phyloP scores from a whole-genome alignment of 2,329 filamentous ascomycete genomes.

The Ophiocordyceps australis region DNA sequence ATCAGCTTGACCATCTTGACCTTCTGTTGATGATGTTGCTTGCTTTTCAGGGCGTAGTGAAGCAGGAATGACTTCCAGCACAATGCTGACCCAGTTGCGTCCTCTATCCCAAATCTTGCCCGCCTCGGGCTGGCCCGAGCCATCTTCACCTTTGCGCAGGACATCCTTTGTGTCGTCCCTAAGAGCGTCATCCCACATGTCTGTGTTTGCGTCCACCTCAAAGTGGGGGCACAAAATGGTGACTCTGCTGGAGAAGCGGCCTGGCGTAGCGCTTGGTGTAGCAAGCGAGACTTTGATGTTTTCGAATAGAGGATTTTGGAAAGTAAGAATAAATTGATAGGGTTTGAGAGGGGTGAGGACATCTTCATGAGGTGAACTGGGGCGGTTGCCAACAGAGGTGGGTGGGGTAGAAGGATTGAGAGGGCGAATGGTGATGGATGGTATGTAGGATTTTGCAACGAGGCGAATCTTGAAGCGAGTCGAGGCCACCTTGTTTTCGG shows the following conservation, averaged over 20 bases:
- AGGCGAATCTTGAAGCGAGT: slow-evolving; percentile 87
- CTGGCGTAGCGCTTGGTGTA: slow-evolving; percentile 63
- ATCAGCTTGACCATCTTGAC: slow-evolving; percentile 16
- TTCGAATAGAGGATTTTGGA: slow-evolving; percentile 91
- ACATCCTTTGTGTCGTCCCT: slow-evolving; percentile 28
- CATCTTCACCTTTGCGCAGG: slow-evolving; percentile 20
- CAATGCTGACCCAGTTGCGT: slow-evolving; percentile 86
- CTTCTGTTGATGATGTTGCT: slow-evolving; percentile 7
- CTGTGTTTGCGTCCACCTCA: slow-evolving; percentile 83
- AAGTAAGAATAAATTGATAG: slow-evolving; percentile 70
- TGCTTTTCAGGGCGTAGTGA: slow-evolving; percentile 24
- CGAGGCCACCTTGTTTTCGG: slow-evolving; percentile 75
- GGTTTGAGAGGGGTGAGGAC: slow-evolving; percentile 37
- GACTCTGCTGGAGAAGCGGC: slow-evolving; percentile 58
- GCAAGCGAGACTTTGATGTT: slow-evolving; percentile 73
- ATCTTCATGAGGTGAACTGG: slow-evolving; percentile 10
- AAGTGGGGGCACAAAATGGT: slow-evolving; percentile 92
- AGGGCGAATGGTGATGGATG: slow-evolving; percentile 56
- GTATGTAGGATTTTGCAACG: slow-evolving; percentile 76
- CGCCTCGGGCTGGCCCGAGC: slow-evolving; percentile 46
- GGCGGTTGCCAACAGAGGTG: slow-evolving; percentile 15
- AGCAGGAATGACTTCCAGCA: slow-evolving; percentile 70
- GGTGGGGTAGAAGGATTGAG: slow-evolving; percentile 22
- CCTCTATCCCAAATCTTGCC: slow-evolving; percentile 95
- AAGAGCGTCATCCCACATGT: slow-evolving; percentile 73